Percentiles rank a stretch among this genome's conserved stretches.
These are phyloP conservation scores for Cryptococcus jaspeensis DNA, from an alignment of 1,284 basidiomycete genomes.

Conservation along the genomic window DNA sequence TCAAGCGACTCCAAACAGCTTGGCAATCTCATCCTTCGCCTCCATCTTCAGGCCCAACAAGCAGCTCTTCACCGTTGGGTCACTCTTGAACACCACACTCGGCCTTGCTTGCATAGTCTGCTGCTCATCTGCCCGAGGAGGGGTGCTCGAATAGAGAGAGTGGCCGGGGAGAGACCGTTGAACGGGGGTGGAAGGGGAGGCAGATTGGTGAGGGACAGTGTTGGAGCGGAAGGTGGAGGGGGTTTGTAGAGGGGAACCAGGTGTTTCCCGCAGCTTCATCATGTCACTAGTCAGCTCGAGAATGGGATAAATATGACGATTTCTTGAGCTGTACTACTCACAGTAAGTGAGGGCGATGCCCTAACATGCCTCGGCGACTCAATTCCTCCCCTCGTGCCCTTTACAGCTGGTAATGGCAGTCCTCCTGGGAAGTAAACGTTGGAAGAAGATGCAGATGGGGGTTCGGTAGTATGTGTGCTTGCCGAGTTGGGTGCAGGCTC, in stretches of 20 bases:
- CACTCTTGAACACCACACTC: conserved; percentile 11
- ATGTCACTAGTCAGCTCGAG: no score
- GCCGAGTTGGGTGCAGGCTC: not conserved
- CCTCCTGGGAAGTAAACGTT: conserved; percentile 14
- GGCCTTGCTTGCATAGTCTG: not conserved
- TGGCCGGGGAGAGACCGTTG: not conserved
- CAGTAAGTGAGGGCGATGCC: conserved; percentile 11
- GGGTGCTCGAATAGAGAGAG: not conserved
- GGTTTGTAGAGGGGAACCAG: not conserved
- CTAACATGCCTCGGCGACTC: conserved; percentile 14
- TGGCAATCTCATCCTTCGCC: conserved; percentile 13
- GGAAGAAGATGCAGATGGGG: not conserved
- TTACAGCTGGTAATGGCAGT: conserved; percentile 29
- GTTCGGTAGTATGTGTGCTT: not conserved
- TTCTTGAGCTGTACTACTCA: no score
- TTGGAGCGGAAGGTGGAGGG: not conserved
- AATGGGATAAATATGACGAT: no score
- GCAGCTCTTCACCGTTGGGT: conserved; percentile 19
- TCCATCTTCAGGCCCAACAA: conserved; percentile 14
- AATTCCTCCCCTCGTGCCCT: conserved; percentile 33
- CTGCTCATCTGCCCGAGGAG: not conserved
- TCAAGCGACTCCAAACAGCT: conserved; percentile 15
- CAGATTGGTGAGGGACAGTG: no score
- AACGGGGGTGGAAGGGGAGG: no score
- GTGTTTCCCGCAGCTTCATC: not conserved